Base-by-base conservation (phyloP, 208 protist species). In the Leishmania tropica region DNA sequence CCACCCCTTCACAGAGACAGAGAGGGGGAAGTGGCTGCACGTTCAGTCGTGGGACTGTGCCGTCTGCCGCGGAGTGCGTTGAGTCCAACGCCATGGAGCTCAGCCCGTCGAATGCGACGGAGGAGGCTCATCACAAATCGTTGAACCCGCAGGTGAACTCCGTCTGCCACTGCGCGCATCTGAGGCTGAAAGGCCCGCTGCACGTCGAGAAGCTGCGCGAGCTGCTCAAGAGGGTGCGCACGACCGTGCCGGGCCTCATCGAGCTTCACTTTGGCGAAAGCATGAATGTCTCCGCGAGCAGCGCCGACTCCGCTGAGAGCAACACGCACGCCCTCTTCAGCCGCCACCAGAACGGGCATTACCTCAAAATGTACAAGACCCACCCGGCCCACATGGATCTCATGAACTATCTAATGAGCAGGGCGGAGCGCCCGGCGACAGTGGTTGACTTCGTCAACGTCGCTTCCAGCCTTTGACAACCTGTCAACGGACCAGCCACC, bases 231-330 rank as follows among this genome's bases (percentile, higher is more conserved):
- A 68, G 51, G 21, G 83, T 84, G 4, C 87, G 88, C 19, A 53
- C 62, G 2, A 56, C 76, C 64, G 80, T 92, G 40, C 87, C 91
- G 1, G 91, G 89, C 0, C 79, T 94, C 45, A 88, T 94, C 60
- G 91, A 94, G 74, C 62, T 94, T n/a, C 88, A 93, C 70, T 93
- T 94, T 64, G 91, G 91, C 31, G 72, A 78, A 54, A 93, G 88
- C 75, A 72, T 84, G 82, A 56, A 85, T 11, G 74, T 86, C 24
- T 91, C 87, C 81, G 72, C 80, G n/a, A 80, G 74, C 65, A 87
- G 86, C 79, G 85, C 40, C 31, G 78, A 89, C 72, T 62, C 73
- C n/a, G 42, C 86, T 0, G 68, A 60, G 15, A 88, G 86, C 76
- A 85, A 88, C 79, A 93, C 89, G 5, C 88, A 93, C 74, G 86